A percentile compares a stretch with the other conserved stretches of the same genome.
These are phyloP conservation scores for Monosporascus sp. DNA, from an alignment of 2,329 filamentous ascomycete genomes.

Conservation along the genomic window DNA sequence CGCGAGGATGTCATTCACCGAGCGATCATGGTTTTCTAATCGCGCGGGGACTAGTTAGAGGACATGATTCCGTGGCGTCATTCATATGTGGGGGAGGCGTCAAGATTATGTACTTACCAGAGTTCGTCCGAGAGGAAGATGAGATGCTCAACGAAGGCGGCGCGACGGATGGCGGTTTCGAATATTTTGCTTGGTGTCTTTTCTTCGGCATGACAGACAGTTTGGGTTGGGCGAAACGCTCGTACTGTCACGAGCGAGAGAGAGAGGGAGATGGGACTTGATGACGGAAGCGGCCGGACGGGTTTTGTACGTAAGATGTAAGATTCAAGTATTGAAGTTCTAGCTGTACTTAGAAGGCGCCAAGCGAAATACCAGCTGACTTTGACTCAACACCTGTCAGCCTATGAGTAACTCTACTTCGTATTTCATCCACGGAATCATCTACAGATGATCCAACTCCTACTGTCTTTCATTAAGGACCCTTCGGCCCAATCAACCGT, in stretches of 20 bases:
- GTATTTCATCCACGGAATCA: too few species aligned
- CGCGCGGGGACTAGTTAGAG: not conserved
- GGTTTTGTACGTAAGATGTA: too few species aligned
- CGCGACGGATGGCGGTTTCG: slow-evolving; percentile 53
- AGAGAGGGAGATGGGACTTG: not conserved
- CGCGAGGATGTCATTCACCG: slow-evolving; percentile 57
- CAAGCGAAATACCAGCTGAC: too few species aligned
- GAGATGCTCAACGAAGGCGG: slow-evolving; percentile 43
- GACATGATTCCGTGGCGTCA: too few species aligned
- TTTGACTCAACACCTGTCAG: too few species aligned
- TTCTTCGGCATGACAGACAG: slow-evolving; percentile 56
- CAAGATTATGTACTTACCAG: slow-evolving; percentile 9
- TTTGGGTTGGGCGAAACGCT: slow-evolving; percentile 8
- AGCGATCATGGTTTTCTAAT: slow-evolving; percentile 30
- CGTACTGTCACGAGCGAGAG: slow-evolving; percentile 9
- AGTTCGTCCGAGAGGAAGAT: slow-evolving; percentile 24
- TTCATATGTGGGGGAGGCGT: not conserved
- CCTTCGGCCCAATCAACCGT: too few species aligned
- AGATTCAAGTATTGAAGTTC: too few species aligned
- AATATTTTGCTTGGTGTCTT: slow-evolving; percentile 49
- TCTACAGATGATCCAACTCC: too few species aligned
- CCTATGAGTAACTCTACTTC: too few species aligned
- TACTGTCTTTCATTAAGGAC: too few species aligned
- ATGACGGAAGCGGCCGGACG: not conserved
- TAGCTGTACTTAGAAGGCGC: too few species aligned